A percentile compares a stretch with the other conserved stretches of the same genome.
These are phyloP conservation scores for Pichia cephalocereana DNA, from an alignment of 805 yeast species.

Conservation along the genomic window DNA sequence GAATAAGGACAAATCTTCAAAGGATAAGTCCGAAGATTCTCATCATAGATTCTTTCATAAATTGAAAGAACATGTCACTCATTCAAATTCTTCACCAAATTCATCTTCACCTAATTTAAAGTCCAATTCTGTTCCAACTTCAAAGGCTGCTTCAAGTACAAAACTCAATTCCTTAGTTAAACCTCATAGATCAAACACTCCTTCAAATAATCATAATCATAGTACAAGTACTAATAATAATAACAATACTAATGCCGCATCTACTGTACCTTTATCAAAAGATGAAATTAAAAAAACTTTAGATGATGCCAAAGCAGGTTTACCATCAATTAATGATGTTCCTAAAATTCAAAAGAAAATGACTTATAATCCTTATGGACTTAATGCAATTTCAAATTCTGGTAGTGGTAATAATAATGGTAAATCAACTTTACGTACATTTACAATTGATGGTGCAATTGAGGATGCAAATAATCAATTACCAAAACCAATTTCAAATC, in stretches of 20 bases:
- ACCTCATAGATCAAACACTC: not conserved
- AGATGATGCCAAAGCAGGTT: constrained; percentile 14
- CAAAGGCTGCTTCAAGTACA: not conserved
- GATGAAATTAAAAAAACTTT: constrained; percentile 6
- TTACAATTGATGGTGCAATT: constrained; percentile 8
- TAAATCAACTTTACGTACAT: constrained; percentile 18
- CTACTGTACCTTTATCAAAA: not conserved
- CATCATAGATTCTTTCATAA: constrained; percentile 1
- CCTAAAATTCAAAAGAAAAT: constrained; percentile 28
- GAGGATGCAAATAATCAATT: constrained; percentile 39
- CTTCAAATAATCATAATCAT: not conserved
- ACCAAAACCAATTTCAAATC: constrained; percentile 60
- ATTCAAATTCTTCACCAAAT: not conserved
- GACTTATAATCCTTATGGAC: constrained; percentile 60
- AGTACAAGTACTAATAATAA: too few relatives aligned
- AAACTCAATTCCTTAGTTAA: not conserved
- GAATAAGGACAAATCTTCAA: not conserved
- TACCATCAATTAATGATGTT: constrained; percentile 22
- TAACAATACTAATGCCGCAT: too few relatives aligned
- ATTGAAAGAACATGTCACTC: constrained; percentile 3
- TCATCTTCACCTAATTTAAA: not conserved
- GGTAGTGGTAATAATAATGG: constrained; percentile 24
- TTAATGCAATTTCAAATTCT: constrained; percentile 4
- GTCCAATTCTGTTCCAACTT: not conserved
- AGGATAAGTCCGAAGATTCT: not conserved